Base-by-base conservation (phyloP, 1,284 basidiomycete genomes). In the Athelia psychrophila region DNA sequence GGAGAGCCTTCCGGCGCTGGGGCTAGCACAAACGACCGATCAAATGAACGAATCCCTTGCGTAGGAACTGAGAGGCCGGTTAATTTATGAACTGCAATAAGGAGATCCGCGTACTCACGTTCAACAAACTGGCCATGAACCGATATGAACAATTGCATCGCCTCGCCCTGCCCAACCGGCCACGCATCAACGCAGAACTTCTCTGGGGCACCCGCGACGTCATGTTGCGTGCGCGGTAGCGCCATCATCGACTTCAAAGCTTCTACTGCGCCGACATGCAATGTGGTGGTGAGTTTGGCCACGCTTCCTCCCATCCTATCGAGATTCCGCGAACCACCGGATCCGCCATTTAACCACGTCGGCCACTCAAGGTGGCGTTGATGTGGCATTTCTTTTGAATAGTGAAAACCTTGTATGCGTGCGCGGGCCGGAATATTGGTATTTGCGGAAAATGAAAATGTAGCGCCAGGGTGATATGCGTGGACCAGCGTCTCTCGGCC, bases 101-200 rank as follows among this genome's bases (percentile, higher is more conserved):
- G 47, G 47, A 45, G 19, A 44, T 2, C 23, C 23, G 15, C 51
- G 24, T 10, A 76, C 86, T 61, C 62, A 94, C 94, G 76, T 79
- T 99, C 96, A 48, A 79, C 78, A 64, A 95, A 97, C 66, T 98
- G 88, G 6, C 96, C 96, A 65, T 98, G 94, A 27, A 98, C 80
- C 51, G 82, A 85, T 56, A 96, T 79, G 61, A 96, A 86, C 48
- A 99, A 71, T 25, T 79, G 80, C 60, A 79, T 76, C 50, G 73
- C 71, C 54, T 80, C 78, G 49, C 84, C 82, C 61, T 84, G 78
- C 51, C 76, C 79, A 44, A 91, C 80, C 3, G 86, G 86, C 81
- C 93, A 96, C 0, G 91, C 84, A 65, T 99, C 96, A 33, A 98
- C 80, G 56, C 86, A 86, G 68, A 98, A 98, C 66, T 91, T 94